Percentiles rank a stretch among this genome's conserved stretches.
Evolutionary conservation across 495 filamentous ascomycete species (phyloP).

Genomic region (Copromyces sp.): DNA sequence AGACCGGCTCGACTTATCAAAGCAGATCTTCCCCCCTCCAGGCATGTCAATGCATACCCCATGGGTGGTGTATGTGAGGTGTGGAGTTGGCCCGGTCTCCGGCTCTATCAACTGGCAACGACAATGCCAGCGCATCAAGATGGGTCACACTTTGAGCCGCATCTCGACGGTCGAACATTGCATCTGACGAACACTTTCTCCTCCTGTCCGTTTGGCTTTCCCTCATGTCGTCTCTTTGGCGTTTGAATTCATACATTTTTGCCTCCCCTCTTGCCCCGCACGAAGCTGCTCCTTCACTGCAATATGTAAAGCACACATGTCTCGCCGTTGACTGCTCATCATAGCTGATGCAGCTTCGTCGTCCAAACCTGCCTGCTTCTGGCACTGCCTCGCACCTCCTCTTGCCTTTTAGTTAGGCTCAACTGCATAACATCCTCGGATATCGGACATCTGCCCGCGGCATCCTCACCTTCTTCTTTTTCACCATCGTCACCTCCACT

Average conservation of each 20-base stretch:
- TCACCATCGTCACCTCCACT: conserved; percentile 15
- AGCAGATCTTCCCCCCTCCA: conserved; percentile 31
- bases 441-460: conserved; percentile 25
- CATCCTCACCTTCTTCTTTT: conserved; percentile 16
- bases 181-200: conserved; percentile 38
- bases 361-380: conserved; percentile 23
- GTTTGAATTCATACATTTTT: conserved; percentile 36
- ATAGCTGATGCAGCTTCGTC: conserved; percentile 1
- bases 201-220: conserved; percentile 36
- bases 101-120: conserved; percentile 67
- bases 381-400: conserved; percentile 12
- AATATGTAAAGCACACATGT: conserved; percentile 50
- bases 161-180: conserved; percentile 39
- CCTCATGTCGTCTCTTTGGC: conserved; percentile 30
- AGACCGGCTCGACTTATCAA: conserved; percentile 34
- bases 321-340: conserved; percentile 42
- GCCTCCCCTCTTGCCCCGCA: conserved; percentile 35
- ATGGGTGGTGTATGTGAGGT: conserved; percentile 31
- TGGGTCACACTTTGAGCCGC: conserved; percentile 54
- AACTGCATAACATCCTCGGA: conserved; percentile 43
- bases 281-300: conserved; percentile 39
- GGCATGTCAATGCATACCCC: conserved; percentile 31
- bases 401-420: conserved; percentile 40
- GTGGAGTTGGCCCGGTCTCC: conserved; percentile 53
- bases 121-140: conserved; percentile 90